Evolutionary conservation across 371 early-diverging fungal species (phyloP).

Genomic region (Choanephora cucurbitarum): DNA sequence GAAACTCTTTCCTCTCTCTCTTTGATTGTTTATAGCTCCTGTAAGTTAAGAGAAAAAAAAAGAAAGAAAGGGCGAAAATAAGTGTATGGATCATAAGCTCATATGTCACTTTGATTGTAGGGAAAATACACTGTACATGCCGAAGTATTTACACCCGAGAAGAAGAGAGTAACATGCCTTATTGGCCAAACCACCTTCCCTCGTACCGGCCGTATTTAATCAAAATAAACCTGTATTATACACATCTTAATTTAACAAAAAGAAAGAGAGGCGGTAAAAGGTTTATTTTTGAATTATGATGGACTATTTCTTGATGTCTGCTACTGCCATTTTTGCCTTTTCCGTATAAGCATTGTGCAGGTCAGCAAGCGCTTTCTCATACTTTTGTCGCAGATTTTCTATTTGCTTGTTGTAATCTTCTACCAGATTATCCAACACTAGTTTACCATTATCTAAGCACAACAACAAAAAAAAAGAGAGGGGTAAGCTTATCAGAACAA

Average conservation of each 20-base stretch:
- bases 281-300: not conserved
- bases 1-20: not conserved
- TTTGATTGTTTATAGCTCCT: constrained; percentile 22
- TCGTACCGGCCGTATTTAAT: constrained; percentile 4
- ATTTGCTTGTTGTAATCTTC: not conserved
- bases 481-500: not conserved
- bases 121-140: constrained; percentile 45
- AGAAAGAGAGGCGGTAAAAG: no score
- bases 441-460: not conserved
- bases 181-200: constrained; percentile 33
- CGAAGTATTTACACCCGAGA: constrained; percentile 26
- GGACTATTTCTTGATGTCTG: not conserved
- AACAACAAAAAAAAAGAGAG: not conserved
- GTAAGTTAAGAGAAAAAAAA: constrained; percentile 16
- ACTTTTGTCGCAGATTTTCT: not conserved
- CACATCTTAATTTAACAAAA: no score
- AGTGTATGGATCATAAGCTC: no score
- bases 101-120: no score
- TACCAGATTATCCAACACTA: not conserved
- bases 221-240: no score
- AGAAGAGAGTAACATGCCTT: constrained; percentile 33
- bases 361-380: not conserved
- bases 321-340: not conserved
- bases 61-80: no score
- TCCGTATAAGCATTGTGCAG: not conserved